Evolutionary conservation across 805 yeast species (phyloP).

Genomic region (Saccharomycopsis babjevae): DNA sequence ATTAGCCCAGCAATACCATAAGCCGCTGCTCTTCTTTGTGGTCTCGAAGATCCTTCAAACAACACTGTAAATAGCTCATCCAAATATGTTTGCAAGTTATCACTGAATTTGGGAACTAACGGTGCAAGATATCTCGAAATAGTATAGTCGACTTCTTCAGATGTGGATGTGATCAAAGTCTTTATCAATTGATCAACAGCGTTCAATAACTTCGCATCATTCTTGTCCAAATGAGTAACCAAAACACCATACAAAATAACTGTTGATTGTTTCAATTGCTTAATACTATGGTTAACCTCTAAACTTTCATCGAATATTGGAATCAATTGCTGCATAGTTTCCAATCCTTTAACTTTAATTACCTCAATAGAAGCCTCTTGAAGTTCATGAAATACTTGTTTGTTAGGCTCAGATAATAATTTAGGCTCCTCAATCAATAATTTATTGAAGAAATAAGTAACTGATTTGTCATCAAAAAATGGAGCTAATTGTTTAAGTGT

Average conservation of each 20-base stretch:
- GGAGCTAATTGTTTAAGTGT: constrained; percentile 47
- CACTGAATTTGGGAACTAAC: constrained; percentile 49
- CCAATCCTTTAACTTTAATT: constrained; percentile 55
- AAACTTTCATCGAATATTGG: constrained; percentile 72
- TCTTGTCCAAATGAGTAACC: constrained; percentile 66
- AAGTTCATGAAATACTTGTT: constrained; percentile 66
- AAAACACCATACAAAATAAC: constrained; percentile 85
- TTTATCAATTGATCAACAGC: constrained; percentile 61
- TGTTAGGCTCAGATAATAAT: constrained; percentile 68
- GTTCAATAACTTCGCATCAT: constrained; percentile 52
- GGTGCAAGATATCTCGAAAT: constrained; percentile 82
- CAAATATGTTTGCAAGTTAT: constrained; percentile 42
- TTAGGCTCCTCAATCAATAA: constrained; percentile 39
- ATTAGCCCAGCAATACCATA: constrained; percentile 92
- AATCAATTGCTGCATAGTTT: constrained; percentile 60
- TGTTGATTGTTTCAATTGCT: constrained; percentile 62
- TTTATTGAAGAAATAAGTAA: constrained; percentile 50
- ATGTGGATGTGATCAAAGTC: constrained; percentile 68
- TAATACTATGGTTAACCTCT: constrained; percentile 38
- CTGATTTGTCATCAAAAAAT: constrained; percentile 31
- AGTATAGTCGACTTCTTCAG: constrained; percentile 84
- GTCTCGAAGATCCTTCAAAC: constrained; percentile 38
- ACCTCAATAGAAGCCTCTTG: constrained; percentile 82
- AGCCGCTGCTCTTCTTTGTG: constrained; percentile 85
- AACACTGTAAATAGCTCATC: constrained; percentile 51